phyloP scores from a whole-genome alignment of 257 asterid species.

The Anisodus tanguticus region DNA sequence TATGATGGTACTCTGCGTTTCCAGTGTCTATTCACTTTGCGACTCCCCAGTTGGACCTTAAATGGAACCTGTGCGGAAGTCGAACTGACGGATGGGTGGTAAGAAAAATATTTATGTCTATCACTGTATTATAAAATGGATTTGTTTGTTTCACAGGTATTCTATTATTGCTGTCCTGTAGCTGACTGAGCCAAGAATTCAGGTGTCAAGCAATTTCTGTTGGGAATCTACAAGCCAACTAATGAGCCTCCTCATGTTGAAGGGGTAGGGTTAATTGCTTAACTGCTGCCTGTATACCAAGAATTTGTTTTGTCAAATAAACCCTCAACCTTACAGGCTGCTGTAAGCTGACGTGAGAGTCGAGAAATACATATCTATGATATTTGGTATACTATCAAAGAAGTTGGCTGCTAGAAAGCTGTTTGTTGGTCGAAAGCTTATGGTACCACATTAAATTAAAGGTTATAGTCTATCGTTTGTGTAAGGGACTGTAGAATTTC shows the following conservation, averaged over 20 bases:
- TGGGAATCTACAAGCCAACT: no score
- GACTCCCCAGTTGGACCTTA: slow-evolving; percentile 43
- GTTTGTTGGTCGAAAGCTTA: slow-evolving; percentile 89
- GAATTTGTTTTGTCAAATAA: no score
- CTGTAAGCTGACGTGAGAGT: no score
- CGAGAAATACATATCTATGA: no score
- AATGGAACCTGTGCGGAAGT: slow-evolving; percentile 49
- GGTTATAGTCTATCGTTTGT: slow-evolving; percentile 32
- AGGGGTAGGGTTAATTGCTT: no score
- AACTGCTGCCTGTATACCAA: no score
- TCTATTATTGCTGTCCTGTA: slow-evolving; percentile 72
- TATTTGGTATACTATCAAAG: slow-evolving; percentile 45
- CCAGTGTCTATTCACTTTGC: slow-evolving; percentile 54
- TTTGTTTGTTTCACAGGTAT: slow-evolving; percentile 58
- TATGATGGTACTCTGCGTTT: slow-evolving; percentile 81
- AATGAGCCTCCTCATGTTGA: no score
- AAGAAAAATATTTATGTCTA: slow-evolving; percentile 34
- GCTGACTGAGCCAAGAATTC: no score
- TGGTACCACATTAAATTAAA: slow-evolving; percentile 52
- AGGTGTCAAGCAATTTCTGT: no score
- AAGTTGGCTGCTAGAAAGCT: slow-evolving; percentile 74
- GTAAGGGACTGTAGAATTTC: slow-evolving; percentile 31
- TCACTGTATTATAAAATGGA: not conserved
- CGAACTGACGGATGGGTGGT: slow-evolving; percentile 96
- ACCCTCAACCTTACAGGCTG: no score